Conservation (phyloP, 257 asterid genomes). For the Anisodus tanguticus region DNA sequence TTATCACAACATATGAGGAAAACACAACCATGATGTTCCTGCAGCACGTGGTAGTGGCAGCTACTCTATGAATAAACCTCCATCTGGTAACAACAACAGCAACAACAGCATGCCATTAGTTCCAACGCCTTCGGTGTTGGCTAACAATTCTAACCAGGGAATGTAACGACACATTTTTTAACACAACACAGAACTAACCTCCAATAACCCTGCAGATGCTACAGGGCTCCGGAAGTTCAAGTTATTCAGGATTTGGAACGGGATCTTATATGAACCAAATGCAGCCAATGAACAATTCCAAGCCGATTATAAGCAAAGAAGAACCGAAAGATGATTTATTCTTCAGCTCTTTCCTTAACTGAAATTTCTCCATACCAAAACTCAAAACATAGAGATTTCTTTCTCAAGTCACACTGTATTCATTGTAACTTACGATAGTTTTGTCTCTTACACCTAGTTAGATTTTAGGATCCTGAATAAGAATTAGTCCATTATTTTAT, state of each 20-base stretch:
- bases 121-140: conserved; percentile 55
- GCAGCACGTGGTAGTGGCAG: conserved; percentile 82
- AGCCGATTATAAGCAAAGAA: conserved; percentile 55
- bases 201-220: conserved; percentile 82
- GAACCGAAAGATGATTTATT: conserved; percentile 81
- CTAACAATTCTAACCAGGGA: conserved; percentile 42
- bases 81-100: conserved; percentile 41
- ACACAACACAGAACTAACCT: conserved; percentile 56
- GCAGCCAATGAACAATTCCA: conserved; percentile 39
- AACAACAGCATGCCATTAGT: conserved; percentile 28
- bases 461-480: conserved; percentile 36
- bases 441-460: not conserved
- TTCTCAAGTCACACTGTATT: not conserved
- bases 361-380: conserved; percentile 34
- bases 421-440: not conserved
- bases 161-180: conserved; percentile 43
- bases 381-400: conserved; percentile 16
- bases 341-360: conserved; percentile 66
- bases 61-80: conserved; percentile 52
- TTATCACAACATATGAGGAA: conserved; percentile 90
- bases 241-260: conserved; percentile 53
- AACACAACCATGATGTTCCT: conserved; percentile 93
- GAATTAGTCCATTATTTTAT: conserved; percentile 36
- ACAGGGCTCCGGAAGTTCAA: conserved; percentile 51
- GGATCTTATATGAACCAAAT: conserved; percentile 49